Conservation (phyloP, 2,329 filamentous ascomycete genomes). For the Colletotrichum spinosum region DNA sequence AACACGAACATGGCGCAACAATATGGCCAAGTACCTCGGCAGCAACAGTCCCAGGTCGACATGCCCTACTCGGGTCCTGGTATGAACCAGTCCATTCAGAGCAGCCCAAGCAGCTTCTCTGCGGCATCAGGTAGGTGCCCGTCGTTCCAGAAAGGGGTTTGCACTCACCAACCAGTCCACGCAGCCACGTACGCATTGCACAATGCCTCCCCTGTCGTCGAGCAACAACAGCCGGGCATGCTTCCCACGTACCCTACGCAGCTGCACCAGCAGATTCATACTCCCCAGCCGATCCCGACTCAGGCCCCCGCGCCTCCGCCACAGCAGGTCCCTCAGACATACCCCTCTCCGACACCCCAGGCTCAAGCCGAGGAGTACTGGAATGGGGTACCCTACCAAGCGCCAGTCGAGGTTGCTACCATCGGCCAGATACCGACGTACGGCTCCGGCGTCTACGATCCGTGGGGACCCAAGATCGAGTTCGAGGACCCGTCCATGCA, state of each 20-base stretch:
- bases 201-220: slow-evolving; percentile 59
- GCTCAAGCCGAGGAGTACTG: slow-evolving; percentile 65
- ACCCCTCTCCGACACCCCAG: slow-evolving; percentile 50
- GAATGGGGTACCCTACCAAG: slow-evolving; percentile 61
- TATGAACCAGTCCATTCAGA: slow-evolving; percentile 64
- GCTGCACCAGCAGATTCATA: slow-evolving; percentile 48
- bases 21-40: slow-evolving; percentile 62
- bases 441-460: slow-evolving; percentile 61
- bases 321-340: slow-evolving; percentile 45
- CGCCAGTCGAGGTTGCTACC: slow-evolving; percentile 67
- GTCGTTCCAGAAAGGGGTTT: slow-evolving; percentile 65
- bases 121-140: slow-evolving; percentile 66
- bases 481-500: slow-evolving; percentile 69
- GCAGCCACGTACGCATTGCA: slow-evolving; percentile 62
- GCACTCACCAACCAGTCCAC: slow-evolving; percentile 65
- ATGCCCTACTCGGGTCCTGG: slow-evolving; percentile 63
- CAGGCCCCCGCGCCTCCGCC: slow-evolving; percentile 38
- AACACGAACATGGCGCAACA: slow-evolving; percentile 64
- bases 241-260: slow-evolving; percentile 52
- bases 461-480: slow-evolving; percentile 67
- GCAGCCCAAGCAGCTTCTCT: slow-evolving; percentile 70
- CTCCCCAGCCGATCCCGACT: slow-evolving; percentile 49
- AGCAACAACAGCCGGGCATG: slow-evolving; percentile 54
- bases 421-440: slow-evolving; percentile 65
- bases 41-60: slow-evolving; percentile 53